These are phyloP conservation scores for Neodidymelliopsis sp. DNA, from an alignment of 2,329 filamentous ascomycete species.

Conservation along the genomic window DNA sequence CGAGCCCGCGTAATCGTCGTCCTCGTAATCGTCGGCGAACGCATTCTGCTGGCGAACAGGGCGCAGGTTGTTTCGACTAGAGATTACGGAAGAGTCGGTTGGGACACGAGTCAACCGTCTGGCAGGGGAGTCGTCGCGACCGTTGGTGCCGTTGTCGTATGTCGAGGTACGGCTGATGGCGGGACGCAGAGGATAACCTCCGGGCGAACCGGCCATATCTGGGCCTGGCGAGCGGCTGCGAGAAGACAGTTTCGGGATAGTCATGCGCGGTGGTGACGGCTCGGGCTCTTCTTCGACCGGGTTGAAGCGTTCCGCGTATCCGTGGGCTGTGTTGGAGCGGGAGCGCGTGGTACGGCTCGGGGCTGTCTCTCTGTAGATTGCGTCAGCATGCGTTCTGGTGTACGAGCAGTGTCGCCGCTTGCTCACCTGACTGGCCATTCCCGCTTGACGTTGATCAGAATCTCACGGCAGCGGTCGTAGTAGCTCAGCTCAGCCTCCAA, in stretches of 20 bases:
- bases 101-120: constrained; percentile 60
- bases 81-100: constrained; percentile 62
- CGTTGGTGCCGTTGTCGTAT: constrained; percentile 64
- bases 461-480: constrained; percentile 88
- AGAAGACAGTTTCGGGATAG: constrained; percentile 51
- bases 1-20: constrained; percentile 38
- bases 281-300: constrained; percentile 64
- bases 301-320: constrained; percentile 67
- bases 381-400: constrained; percentile 22
- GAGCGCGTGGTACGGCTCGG: constrained; percentile 58
- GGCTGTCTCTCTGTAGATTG: constrained; percentile 34
- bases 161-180: constrained; percentile 61
- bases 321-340: constrained; percentile 70
- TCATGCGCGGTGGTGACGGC: constrained; percentile 58
- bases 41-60: constrained; percentile 46
- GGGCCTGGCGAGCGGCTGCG: constrained; percentile 53
- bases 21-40: constrained; percentile 48
- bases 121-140: constrained; percentile 61
- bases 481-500: constrained; percentile 89
- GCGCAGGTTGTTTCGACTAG: constrained; percentile 57
- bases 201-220: constrained; percentile 35
- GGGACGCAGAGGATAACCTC: constrained; percentile 54
- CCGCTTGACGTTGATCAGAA: constrained; percentile 73
- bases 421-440: constrained; percentile 72
- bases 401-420: neutral